Evolutionary conservation across 306 rosid genomes (phyloP).

Genomic region (Rosa multiflora): DNA sequence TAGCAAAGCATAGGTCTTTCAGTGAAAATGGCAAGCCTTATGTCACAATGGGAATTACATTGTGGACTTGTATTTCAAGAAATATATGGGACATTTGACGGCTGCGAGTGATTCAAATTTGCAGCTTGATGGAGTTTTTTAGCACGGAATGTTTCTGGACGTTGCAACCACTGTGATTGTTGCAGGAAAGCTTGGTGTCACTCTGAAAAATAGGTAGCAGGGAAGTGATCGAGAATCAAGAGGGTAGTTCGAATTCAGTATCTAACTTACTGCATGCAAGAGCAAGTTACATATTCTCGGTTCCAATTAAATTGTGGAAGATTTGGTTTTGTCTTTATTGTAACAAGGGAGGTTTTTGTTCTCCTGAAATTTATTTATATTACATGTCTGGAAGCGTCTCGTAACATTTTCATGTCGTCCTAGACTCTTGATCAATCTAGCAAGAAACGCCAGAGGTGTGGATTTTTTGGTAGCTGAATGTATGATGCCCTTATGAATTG

Average conservation of each 20-base stretch:
- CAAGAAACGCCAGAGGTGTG: too few species aligned
- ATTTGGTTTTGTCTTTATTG: too few species aligned
- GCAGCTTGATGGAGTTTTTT: too few species aligned
- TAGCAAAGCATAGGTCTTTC: conserved; percentile 53
- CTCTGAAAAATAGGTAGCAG: conserved; percentile 42
- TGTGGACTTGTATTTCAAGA: conserved; percentile 64
- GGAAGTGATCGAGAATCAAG: conserved; percentile 8
- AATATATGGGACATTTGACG: conserved; percentile 65
- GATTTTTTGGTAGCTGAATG: too few species aligned
- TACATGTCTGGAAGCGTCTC: too few species aligned
- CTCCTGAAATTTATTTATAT: too few species aligned
- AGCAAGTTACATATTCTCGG: not conserved
- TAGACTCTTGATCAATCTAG: too few species aligned
- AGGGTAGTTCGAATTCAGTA: conserved; percentile 9
- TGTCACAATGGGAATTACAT: conserved; percentile 73
- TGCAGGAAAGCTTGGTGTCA: conserved; percentile 74
- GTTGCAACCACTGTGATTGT: conserved; percentile 31
- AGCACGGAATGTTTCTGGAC: too few species aligned
- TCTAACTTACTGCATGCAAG: conserved; percentile 34
- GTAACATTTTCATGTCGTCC: too few species aligned
- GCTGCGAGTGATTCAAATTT: conserved; percentile 42
- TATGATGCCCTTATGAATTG: too few species aligned
- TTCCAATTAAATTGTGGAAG: too few species aligned
- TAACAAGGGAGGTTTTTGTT: too few species aligned
- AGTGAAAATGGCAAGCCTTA: conserved; percentile 46